These are phyloP conservation scores for Pistacia atlantica DNA, from an alignment of 345 rosid species.

Conservation along the genomic window DNA sequence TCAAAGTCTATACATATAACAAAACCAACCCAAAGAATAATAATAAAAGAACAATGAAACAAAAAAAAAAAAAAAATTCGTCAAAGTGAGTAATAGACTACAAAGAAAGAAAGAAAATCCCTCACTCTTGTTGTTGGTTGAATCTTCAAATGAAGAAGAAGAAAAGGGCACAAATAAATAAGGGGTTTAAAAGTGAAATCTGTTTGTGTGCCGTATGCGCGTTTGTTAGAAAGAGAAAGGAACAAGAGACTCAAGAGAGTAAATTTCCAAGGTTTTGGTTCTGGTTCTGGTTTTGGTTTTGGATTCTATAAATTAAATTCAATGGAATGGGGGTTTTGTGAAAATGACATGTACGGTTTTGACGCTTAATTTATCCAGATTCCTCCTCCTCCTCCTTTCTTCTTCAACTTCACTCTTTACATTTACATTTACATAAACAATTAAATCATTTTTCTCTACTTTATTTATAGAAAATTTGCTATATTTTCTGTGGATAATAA, in stretches of 20 bases:
- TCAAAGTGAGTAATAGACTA: too few species aligned
- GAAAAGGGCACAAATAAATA: too few species aligned
- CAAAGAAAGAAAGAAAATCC: background rate
- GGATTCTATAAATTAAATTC: slow-evolving; percentile 16
- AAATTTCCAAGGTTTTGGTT: slow-evolving; percentile 14
- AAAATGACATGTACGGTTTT: slow-evolving; percentile 28
- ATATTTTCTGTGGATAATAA: too few species aligned
- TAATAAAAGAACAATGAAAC: background rate
- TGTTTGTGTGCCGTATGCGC: slow-evolving; percentile 26
- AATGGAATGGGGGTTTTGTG: slow-evolving; percentile 5
- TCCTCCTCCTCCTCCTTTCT: slow-evolving; percentile 6
- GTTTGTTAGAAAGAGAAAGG: slow-evolving; percentile 12
- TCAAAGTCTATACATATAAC: background rate
- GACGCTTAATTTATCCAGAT: slow-evolving; percentile 20
- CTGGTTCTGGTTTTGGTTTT: background rate
- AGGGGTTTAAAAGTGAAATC: background rate
- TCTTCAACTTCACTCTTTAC: background rate
- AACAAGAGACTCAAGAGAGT: background rate
- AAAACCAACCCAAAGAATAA: slow-evolving; percentile 19
- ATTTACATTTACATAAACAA: too few species aligned
- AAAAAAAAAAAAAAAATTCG: too few species aligned
- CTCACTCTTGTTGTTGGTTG: background rate
- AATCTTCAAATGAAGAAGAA: background rate
- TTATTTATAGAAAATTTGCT: too few species aligned
- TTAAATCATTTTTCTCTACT: too few species aligned